Conservation (phyloP, 345 rosid species). For the Chamaenerion angustifolium region DNA sequence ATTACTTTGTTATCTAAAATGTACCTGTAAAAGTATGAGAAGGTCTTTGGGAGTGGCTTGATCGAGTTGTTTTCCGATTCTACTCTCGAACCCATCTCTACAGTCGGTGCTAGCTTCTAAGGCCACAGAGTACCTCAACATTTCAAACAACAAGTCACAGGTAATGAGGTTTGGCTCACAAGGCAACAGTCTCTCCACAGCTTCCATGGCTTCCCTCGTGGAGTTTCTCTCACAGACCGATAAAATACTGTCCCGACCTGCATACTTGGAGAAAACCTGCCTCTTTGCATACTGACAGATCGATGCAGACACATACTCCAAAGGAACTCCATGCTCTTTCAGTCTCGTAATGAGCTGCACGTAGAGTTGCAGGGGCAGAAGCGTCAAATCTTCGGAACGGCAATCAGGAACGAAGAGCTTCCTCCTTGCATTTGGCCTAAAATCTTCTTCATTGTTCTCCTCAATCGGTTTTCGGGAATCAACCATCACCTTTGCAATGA, state of each 20-base stretch:
- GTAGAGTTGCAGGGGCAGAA: slow-evolving; percentile 42
- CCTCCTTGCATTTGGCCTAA: slow-evolving; percentile 54
- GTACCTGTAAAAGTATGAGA: slow-evolving; percentile 30
- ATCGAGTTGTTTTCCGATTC: slow-evolving; percentile 68
- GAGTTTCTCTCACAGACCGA: slow-evolving; percentile 27
- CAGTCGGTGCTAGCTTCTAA: slow-evolving; percentile 43
- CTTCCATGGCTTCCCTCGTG: slow-evolving; percentile 40
- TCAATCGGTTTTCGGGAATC: slow-evolving; percentile 41
- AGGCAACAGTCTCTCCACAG: slow-evolving; percentile 56
- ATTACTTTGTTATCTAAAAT: no score
- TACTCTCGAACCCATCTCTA: slow-evolving; percentile 46
- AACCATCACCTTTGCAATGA: slow-evolving; percentile 31
- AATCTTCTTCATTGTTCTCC: slow-evolving; percentile 15
- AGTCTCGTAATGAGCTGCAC: slow-evolving; percentile 25
- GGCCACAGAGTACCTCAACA: slow-evolving; percentile 32
- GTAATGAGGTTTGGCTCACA: slow-evolving; percentile 34
- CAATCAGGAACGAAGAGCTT: slow-evolving; percentile 43
- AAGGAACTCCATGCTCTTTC: slow-evolving; percentile 24
- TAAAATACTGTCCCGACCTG: slow-evolving; percentile 9
- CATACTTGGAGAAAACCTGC: slow-evolving; percentile 25
- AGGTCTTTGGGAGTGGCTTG: slow-evolving; percentile 48
- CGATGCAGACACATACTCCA: slow-evolving; percentile 34
- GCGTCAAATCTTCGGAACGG: slow-evolving; percentile 43
- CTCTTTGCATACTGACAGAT: slow-evolving; percentile 36
- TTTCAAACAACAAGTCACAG: slow-evolving; percentile 36